These are phyloP conservation scores for Rutstroemia sp. DNA, from an alignment of 2,329 filamentous ascomycete species.

Conservation along the genomic window DNA sequence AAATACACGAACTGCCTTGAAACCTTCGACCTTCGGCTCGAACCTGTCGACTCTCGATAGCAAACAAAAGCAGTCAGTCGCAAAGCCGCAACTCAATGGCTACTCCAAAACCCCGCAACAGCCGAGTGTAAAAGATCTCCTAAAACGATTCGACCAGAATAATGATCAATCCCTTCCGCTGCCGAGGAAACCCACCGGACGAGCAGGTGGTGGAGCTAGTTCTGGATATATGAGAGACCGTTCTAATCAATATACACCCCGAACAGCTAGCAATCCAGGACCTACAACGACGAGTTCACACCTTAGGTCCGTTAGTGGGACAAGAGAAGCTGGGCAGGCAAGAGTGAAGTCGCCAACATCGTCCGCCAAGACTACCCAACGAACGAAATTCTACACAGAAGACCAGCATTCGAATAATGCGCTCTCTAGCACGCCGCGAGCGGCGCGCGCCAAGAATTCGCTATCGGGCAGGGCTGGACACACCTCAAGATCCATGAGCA, in stretches of 20 bases:
- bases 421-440: constrained; percentile 53
- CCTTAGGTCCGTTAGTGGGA: constrained; percentile 15
- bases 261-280: constrained; percentile 18
- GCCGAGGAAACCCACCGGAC: constrained; percentile 15
- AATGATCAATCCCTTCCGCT: constrained; percentile 34
- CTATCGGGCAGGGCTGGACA: constrained; percentile 29
- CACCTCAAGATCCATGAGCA: constrained; percentile 38
- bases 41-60: constrained; percentile 47
- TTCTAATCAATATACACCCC: constrained; percentile 21
- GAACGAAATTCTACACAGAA: constrained; percentile 41
- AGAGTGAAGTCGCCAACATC: constrained; percentile 18
- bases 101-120: constrained; percentile 15
- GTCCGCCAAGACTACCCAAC: constrained; percentile 30
- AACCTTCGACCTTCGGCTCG: constrained; percentile 41
- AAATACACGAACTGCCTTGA: constrained; percentile 34
- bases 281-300: constrained; percentile 9
- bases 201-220: constrained; percentile 12
- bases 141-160: constrained; percentile 69
- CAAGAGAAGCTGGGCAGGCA: constrained; percentile 15
- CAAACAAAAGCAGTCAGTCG: constrained; percentile 21
- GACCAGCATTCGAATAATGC: constrained; percentile 46
- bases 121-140: constrained; percentile 73
- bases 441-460: constrained; percentile 43
- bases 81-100: constrained; percentile 23
- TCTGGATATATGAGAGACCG: constrained; percentile 23